Conservation (phyloP, 495 filamentous ascomycete species). For the Aspergillus sparsus region DNA sequence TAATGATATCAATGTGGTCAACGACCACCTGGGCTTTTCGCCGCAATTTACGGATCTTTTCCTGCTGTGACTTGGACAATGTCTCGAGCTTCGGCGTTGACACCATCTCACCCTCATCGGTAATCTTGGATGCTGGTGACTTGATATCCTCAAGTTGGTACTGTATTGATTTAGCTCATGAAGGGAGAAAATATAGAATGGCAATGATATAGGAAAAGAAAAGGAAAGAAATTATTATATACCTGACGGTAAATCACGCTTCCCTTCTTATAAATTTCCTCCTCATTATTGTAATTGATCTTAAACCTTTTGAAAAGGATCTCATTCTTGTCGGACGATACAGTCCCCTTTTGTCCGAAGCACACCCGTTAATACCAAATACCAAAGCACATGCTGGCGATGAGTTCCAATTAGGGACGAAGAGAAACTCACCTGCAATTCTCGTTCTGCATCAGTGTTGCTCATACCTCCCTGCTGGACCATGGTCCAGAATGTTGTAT, state of each 20-base stretch:
- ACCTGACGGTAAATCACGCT: constrained; percentile 86
- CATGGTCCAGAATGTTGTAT: constrained; percentile 93
- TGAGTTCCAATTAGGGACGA: no score
- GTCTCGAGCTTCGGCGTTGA: constrained; percentile 26
- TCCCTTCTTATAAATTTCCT: constrained; percentile 89
- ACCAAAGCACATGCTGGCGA: neutral
- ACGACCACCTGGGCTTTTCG: constrained; percentile 75
- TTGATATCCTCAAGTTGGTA: constrained; percentile 45
- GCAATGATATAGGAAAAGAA: neutral
- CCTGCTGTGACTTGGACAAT: constrained; percentile 71
- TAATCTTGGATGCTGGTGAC: constrained; percentile 16
- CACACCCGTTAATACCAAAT: neutral
- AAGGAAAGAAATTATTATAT: constrained; percentile 4
- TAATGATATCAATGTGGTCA: constrained; percentile 90
- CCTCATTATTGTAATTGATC: constrained; percentile 97
- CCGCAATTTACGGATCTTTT: constrained; percentile 74
- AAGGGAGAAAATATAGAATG: neutral
- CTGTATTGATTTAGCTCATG: constrained; percentile 18
- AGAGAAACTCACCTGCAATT: constrained; percentile 59
- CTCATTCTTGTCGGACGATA: constrained; percentile 89
- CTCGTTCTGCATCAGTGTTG: constrained; percentile 73
- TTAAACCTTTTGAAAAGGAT: constrained; percentile 86
- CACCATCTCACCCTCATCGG: constrained; percentile 26
- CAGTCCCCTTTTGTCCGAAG: constrained; percentile 61
- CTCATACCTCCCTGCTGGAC: constrained; percentile 75